Base-by-base conservation (phyloP, 352 stramenopile genomes). In the Globisporangium viniferum region DNA sequence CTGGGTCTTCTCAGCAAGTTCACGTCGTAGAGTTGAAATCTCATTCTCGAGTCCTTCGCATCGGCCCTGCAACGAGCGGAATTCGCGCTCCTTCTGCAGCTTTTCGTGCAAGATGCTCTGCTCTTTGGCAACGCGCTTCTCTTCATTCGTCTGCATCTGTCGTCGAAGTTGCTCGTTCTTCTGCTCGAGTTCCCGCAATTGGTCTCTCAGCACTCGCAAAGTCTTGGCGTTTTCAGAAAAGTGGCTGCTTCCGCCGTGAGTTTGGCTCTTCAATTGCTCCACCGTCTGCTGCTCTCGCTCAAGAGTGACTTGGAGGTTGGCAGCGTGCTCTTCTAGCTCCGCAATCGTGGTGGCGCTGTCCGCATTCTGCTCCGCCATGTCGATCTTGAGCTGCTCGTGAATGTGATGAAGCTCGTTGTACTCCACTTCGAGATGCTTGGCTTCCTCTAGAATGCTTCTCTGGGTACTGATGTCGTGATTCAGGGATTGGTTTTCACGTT, bases 241-340 rank as follows among this genome's bases (percentile, higher is more conserved):
- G 48, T 77, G 66, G 48, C 77, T 62, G 31, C 76, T 78, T 3
- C 80, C 73, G 29, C 59, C 62, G 46, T 67, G 54, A 35, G 70
- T 67, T 41, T 77, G 69, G 10, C 82, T 76, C 69, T 86, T 81
- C 20, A 91, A 62, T 64, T 89, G 72, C 8, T 75, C 71, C 20
- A 63, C 84, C 70, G 70, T 82, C 72, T 77, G 78, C 67, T 81
- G 85, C 61, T 78, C 73, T 71, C 73, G 81, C 56, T 82, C 82
- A 39, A 93, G 57, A 51, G 87, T 81, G n/a, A 74, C 76, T 61
- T 91, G 81, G 14, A 93, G 64, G 48, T 90, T 80, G 22, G 70
- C 66, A 14, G 86, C 69, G n/a, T 88, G 74, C n/a, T 88, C 75
- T 64, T 86, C 70, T 27, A 90, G 68, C 12, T 82, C 76, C 3